These are phyloP conservation scores for Nakaseomyces nivariensis DNA, from an alignment of 1,139 yeast genomes.

Conservation along the genomic window DNA sequence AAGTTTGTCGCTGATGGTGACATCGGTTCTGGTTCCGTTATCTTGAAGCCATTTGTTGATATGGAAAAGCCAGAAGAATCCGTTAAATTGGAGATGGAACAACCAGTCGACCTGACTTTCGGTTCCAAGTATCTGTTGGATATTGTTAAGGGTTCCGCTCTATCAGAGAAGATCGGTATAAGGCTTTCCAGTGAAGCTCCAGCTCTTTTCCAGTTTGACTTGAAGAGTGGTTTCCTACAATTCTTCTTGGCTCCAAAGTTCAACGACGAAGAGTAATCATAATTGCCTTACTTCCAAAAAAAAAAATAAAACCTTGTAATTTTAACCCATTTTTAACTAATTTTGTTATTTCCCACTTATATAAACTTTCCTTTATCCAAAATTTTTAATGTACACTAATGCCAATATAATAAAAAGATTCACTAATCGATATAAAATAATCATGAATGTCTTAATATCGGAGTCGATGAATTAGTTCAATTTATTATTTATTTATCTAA, in stretches of 20 bases:
- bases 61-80: constrained; percentile 71
- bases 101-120: constrained; percentile 82
- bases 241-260: constrained; percentile 97
- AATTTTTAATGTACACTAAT: constrained; percentile 2
- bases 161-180: constrained; percentile 67
- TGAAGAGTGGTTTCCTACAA: constrained; percentile 88
- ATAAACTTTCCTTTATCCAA: neutral
- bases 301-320: neutral
- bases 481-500: constrained; percentile 8
- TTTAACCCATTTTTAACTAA: neutral
- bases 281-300: neutral
- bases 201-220: constrained; percentile 83
- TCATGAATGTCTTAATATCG: no score
- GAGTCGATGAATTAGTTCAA: no score
- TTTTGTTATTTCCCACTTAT: neutral
- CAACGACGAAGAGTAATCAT: constrained; percentile 64
- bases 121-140: constrained; percentile 86
- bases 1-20: constrained; percentile 90
- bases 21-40: constrained; percentile 78
- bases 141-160: constrained; percentile 81
- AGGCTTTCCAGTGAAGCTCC: constrained; percentile 89
- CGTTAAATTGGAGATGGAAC: constrained; percentile 66
- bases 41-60: constrained; percentile 75
- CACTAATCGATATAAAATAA: neutral
- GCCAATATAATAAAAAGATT: neutral